Evolutionary conservation across 306 rosid species (phyloP), one percentile per base, ranked within the genome.

Genomic region (Cicer judaicum): DNA sequence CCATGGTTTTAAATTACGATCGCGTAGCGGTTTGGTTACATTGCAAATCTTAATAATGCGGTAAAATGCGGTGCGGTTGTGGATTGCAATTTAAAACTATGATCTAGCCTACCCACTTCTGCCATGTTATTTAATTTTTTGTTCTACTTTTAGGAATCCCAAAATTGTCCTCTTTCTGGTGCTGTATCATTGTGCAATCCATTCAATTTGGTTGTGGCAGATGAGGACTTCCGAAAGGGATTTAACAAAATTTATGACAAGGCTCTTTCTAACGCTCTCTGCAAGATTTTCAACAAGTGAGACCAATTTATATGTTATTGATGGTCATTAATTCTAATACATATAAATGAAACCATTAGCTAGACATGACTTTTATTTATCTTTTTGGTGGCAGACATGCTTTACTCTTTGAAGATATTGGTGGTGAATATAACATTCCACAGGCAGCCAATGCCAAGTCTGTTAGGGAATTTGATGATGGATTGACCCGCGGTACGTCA

Each of bases 121-220:
- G 60, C 42, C 52, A 7, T 53, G 70, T 76, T 61, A 39, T 81
- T 64, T 49, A 64, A 54, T 70, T 18, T 70, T 62, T 54, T 5
- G 21, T 74, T 86, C 65, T 78, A 63, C 77, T 72, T 88, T 85
- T 93, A 93, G 96, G 93, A 92, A 74, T 83, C 87, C 36, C 46
- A 48, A 72, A 53, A 79, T 9, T 92, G 91, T 71, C 89, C 87
- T 46, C 90, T 94, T 68, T 90, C 97, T 70, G 99, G 99, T 10
- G 99, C 97, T 12, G 99, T 94, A 48, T 94, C 99, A 10, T 62
- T 94, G 87, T 94, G 99, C 79, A 92, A 94, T 88, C 99, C 99
- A 68, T 94, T 94, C 84, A 65, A 94, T 87, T 87, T 92, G 88
- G 89, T 92, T 71, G 74, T 85, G 44, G 90, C 97, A 18, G 99